Evolutionary conservation across 129 eudicot species (phyloP).

Genomic region (Flaveria sonorensis): DNA sequence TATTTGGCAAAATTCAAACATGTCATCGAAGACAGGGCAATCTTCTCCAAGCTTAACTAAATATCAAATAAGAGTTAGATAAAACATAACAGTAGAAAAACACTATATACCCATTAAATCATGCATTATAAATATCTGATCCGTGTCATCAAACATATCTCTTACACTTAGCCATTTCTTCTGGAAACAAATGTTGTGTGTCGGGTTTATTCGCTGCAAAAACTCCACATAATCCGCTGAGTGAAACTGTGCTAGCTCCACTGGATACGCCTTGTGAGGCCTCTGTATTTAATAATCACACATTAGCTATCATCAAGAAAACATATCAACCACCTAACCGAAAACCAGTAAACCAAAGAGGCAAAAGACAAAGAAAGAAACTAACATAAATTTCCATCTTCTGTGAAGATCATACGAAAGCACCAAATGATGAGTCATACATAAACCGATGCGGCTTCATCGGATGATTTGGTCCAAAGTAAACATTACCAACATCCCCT

Average conservation of each 20-base stretch:
- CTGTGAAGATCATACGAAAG: constrained; percentile 87
- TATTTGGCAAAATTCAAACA: constrained; percentile 93
- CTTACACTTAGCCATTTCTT: constrained; percentile 78
- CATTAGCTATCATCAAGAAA: background rate
- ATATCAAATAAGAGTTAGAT: constrained; percentile 1
- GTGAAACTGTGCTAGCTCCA: constrained; percentile 95
- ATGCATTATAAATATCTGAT: background rate
- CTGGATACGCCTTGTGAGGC: constrained; percentile 97
- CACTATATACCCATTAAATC: background rate
- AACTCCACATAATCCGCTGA: constrained; percentile 97
- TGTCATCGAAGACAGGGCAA: constrained; percentile 94
- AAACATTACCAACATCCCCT: constrained; percentile 96
- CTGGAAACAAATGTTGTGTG: constrained; percentile 53
- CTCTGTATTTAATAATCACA: constrained; percentile 51
- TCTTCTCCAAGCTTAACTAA: constrained; percentile 98
- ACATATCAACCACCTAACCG: background rate
- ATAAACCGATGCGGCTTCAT: constrained; percentile 97
- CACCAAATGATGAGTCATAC: constrained; percentile 98
- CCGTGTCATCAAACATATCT: background rate
- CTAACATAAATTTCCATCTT: constrained; percentile 98
- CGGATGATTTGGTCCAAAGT: constrained; percentile 97
- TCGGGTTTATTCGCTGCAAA: constrained; percentile 84
- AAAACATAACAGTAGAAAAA: background rate
- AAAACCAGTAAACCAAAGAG: background rate
- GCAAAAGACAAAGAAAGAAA: constrained; percentile 9